Percentiles rank a stretch among this genome's conserved stretches.
These are phyloP conservation scores for Backusella sp. DNA, from an alignment of 192 early-diverging fungal species.

Conservation along the genomic window DNA sequence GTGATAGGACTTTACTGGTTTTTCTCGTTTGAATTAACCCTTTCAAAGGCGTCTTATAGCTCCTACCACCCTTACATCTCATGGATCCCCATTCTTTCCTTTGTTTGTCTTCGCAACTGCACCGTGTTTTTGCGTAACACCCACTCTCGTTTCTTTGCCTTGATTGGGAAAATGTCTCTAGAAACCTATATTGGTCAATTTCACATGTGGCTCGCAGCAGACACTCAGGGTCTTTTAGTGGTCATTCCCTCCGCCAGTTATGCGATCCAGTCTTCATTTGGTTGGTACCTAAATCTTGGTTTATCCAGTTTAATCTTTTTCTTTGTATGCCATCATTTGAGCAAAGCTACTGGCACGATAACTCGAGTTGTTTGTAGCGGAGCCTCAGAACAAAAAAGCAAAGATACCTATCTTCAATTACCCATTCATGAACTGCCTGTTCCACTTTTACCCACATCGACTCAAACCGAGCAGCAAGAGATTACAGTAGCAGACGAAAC, in stretches of 20 bases:
- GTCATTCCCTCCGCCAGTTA: slow-evolving; percentile 45
- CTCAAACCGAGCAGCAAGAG: not conserved
- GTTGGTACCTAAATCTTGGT: slow-evolving; percentile 51
- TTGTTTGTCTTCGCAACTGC: slow-evolving; percentile 67
- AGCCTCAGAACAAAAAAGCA: not conserved
- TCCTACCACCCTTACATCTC: slow-evolving; percentile 65
- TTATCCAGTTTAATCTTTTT: slow-evolving; percentile 50
- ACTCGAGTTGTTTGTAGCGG: slow-evolving; percentile 23
- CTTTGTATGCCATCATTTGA: slow-evolving; percentile 45
- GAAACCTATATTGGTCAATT: slow-evolving; percentile 82
- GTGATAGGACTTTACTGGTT: slow-evolving; percentile 48
- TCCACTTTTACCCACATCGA: slow-evolving; percentile 11
- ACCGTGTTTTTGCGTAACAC: slow-evolving; percentile 51
- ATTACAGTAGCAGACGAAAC: not conserved
- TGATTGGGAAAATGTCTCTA: slow-evolving; percentile 62
- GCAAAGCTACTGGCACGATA: slow-evolving; percentile 41
- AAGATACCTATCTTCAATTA: not conserved
- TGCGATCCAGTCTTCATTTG: slow-evolving; percentile 21
- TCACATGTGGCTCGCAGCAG: slow-evolving; percentile 74
- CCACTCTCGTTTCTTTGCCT: slow-evolving; percentile 52
- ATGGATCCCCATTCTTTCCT: slow-evolving; percentile 57
- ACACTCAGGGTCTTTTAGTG: slow-evolving; percentile 72
- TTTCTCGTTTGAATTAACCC: slow-evolving; percentile 50
- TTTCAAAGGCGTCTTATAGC: slow-evolving; percentile 65
- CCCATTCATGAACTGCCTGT: slow-evolving; percentile 4